Percentiles rank a stretch among this genome's conserved stretches.
These are phyloP conservation scores for Antitrichia curtipendula DNA, from an alignment of 225 moss, liverwort and hornwort genomes.

Conservation along the genomic window DNA sequence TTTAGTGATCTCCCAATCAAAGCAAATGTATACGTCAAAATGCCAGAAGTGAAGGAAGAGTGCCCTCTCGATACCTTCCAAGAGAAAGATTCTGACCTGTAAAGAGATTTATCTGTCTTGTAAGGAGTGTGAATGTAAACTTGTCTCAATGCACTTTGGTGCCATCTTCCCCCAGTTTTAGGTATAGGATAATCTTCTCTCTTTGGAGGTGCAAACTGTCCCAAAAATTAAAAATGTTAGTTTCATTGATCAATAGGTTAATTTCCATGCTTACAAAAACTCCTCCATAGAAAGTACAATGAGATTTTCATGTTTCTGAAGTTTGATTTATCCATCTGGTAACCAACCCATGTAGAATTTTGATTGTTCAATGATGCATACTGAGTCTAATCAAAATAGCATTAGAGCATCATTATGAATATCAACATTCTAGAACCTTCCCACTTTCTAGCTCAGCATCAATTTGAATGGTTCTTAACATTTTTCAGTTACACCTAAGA, in stretches of 20 bases:
- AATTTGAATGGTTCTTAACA: neutral
- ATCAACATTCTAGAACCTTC: neutral
- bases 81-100: neutral
- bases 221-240: neutral
- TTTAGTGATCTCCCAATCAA: neutral
- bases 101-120: constrained; percentile 15
- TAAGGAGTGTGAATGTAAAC: constrained; percentile 4
- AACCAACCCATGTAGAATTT: neutral
- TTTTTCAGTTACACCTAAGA: neutral
- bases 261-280: neutral
- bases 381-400: neutral
- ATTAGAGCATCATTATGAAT: neutral
- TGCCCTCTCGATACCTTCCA: too few relatives aligned
- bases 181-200: constrained; percentile 9
- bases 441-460: neutral
- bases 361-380: neutral
- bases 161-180: constrained; percentile 36
- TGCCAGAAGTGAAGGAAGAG: neutral
- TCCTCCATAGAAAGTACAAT: neutral
- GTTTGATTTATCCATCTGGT: neutral
- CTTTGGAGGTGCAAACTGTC: constrained; percentile 3
- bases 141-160: constrained; percentile 15
- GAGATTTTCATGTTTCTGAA: neutral
- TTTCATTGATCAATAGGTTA: neutral
- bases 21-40: neutral